These are phyloP conservation scores for Candida sp. DNA, from an alignment of 1,139 yeast genomes.

Conservation along the genomic window DNA sequence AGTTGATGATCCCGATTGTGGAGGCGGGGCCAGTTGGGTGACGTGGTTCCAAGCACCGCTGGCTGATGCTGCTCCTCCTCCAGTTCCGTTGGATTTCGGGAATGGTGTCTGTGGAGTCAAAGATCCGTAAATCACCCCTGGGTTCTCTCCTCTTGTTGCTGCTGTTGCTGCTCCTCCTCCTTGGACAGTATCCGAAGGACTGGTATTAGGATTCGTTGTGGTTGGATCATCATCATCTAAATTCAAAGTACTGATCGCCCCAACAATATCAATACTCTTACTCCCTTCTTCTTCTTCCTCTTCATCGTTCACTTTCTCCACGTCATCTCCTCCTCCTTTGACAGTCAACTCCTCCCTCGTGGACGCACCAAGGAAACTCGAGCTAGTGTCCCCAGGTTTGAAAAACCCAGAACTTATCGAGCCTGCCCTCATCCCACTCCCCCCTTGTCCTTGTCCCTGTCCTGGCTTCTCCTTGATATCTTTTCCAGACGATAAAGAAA, in stretches of 20 bases:
- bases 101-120: constrained; percentile 38
- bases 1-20: constrained; percentile 14
- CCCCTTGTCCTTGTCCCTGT: constrained; percentile 10
- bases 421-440: constrained; percentile 21
- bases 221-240: constrained; percentile 37
- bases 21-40: constrained; percentile 44
- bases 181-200: too few species aligned
- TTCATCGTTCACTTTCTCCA: not conserved
- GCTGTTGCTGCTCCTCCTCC: not conserved
- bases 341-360: not conserved
- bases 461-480: constrained; percentile 11
- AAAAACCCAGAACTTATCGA: constrained; percentile 30
- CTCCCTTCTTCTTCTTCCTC: not conserved
- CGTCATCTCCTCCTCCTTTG: not conserved
- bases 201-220: constrained; percentile 7
- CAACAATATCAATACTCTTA: constrained; percentile 42
- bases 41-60: constrained; percentile 17
- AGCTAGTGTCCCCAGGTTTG: not conserved
- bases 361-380: not conserved
- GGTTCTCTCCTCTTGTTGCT: not conserved
- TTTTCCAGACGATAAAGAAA: constrained; percentile 21
- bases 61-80: not conserved
- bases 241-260: constrained; percentile 43
- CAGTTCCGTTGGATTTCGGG: not conserved
- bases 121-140: constrained; percentile 20